Conservation (phyloP, 2,329 filamentous ascomycete species). For the Ophiostoma himal-ulmi region DNA sequence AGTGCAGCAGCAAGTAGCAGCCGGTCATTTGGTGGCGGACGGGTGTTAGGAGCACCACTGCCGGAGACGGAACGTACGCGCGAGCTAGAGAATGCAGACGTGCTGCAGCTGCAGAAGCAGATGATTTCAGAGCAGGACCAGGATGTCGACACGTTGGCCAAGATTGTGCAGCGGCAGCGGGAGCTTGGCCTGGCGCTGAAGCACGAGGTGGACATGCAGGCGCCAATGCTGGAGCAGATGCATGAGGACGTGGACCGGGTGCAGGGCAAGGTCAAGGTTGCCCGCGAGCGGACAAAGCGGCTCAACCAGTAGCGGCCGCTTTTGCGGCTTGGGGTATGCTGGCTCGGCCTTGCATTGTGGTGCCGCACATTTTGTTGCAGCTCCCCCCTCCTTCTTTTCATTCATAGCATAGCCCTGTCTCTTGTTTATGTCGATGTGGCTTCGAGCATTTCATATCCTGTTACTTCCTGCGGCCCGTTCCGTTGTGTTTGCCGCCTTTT, state of each 20-base stretch:
- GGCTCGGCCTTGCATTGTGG: too few relatives aligned
- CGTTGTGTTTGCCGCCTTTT: background rate
- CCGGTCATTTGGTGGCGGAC: constrained; percentile 42
- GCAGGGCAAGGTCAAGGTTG: constrained; percentile 63
- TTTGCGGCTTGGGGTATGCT: too few relatives aligned
- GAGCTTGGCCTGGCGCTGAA: constrained; percentile 74
- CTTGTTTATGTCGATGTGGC: background rate
- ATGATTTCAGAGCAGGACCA: constrained; percentile 71
- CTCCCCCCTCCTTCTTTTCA: background rate
- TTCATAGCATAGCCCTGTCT: background rate
- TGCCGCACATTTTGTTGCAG: background rate
- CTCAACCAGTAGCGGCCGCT: constrained; percentile 36
- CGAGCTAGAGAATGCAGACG: constrained; percentile 69
- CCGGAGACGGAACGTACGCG: constrained; percentile 71
- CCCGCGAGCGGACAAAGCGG: constrained; percentile 65
- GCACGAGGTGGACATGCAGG: constrained; percentile 66
- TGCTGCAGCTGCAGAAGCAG: constrained; percentile 66
- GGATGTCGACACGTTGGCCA: constrained; percentile 61
- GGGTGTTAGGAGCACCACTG: constrained; percentile 66
- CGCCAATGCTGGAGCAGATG: constrained; percentile 60
- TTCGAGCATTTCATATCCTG: background rate
- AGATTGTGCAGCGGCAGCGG: constrained; percentile 65
- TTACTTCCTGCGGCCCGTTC: background rate
- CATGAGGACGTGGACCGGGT: constrained; percentile 62
- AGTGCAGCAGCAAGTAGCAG: constrained; percentile 28